Percentiles rank a stretch among this genome's conserved stretches.
Conservation (phyloP, 1,284 basidiomycete genomes). For the Apiotrichum brassicae region DNA sequence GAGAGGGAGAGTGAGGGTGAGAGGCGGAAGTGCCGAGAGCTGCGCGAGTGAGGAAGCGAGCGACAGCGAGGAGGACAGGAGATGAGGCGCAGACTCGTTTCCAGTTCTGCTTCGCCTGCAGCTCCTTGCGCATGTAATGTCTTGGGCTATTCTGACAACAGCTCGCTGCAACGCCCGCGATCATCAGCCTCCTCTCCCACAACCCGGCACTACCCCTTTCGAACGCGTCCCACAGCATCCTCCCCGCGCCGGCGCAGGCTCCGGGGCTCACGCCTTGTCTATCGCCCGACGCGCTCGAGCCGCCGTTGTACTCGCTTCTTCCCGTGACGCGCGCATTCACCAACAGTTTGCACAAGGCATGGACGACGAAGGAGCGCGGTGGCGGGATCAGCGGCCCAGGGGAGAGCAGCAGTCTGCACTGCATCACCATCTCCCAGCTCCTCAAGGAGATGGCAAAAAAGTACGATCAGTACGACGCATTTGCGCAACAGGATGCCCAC, state of each 20-base stretch:
- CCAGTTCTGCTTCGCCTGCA: no score
- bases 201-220: constrained; percentile 24
- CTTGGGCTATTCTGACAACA: constrained; percentile 13
- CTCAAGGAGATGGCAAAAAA: constrained; percentile 68
- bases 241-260: constrained; percentile 26
- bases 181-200: constrained; percentile 29
- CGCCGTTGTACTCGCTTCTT: constrained; percentile 35
- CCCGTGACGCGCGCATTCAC: constrained; percentile 44
- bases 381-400: constrained; percentile 29
- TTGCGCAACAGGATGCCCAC: constrained; percentile 81
- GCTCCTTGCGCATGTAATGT: no score
- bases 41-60: no score
- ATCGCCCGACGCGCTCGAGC: constrained; percentile 37
- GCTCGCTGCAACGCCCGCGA: constrained; percentile 33
- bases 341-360: constrained; percentile 35
- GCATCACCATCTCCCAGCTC: constrained; percentile 51
- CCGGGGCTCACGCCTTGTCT: constrained; percentile 35
- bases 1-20: no score
- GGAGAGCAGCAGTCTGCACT: constrained; percentile 24
- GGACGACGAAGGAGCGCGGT: constrained; percentile 43
- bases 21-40: no score
- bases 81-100: no score
- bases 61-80: no score
- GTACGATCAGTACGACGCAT: constrained; percentile 85
- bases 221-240: constrained; percentile 16